Evolutionary conservation across 129 eudicot species (phyloP), one percentile per base, ranked within the genome.

Genomic region (Apium graveolens): DNA sequence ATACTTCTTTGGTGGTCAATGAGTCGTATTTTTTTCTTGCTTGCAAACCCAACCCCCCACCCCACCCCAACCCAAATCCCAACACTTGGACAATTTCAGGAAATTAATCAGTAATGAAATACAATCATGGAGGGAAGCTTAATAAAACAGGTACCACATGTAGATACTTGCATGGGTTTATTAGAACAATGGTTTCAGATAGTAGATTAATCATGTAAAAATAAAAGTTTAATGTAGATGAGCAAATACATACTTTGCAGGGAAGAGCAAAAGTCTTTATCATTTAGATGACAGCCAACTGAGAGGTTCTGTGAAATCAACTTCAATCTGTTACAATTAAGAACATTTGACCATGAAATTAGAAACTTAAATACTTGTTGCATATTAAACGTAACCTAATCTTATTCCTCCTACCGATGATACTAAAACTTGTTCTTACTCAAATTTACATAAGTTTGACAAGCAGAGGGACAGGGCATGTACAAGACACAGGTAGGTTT

Each of bases 251-350:
- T 85, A 88, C 89, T 76, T 78, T 85, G 83, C 80, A 78, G 37
- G 89, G 81, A 26, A 83, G 62, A 70, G 82, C 83, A 41, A 82
- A 83, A 77, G 82, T 75, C 80, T 86, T 89, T 73, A 86, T 85
- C 93, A 89, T 89, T 82, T 38, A 83, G 73, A 39, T 48, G 82
- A 75, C 37, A 73, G 43, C 74, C 4, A 71, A 80, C 78, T 72
- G 73, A 26, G 39, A 68, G 43, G 7, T 34, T 68, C n/a, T 29
- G 73, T 80, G 76, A 49, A 45, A 69, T 70, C 65, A 60, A 80
- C 81, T 39, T 29, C 63, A 20, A 12, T 63, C 80, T 84, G 82
- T 43, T 43, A 31, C 81, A 31, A 31, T 69, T 73, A 49, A 77
- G 42, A 82, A 70, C 26, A 82, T 48, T 17, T 27, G 38, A 79